Conservation (phyloP, 2,329 filamentous ascomycete species). For the Neurospora crassa region DNA sequence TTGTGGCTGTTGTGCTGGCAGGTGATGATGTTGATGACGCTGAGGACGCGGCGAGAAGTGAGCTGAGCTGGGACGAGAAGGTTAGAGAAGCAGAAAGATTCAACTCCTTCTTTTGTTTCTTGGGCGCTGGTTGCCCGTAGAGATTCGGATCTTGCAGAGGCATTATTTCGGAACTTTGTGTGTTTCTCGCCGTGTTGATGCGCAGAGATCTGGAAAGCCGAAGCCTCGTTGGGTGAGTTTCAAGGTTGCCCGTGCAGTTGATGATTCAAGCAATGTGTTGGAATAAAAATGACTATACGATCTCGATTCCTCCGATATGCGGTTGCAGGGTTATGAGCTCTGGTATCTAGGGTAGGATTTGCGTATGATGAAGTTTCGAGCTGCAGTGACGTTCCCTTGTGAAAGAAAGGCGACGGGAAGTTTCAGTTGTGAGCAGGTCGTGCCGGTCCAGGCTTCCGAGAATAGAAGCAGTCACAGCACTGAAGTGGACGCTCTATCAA, state of each 20-base stretch:
- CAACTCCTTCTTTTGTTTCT: conserved; percentile 60
- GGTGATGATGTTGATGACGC: conserved; percentile 22
- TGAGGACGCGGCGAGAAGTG: conserved; percentile 56
- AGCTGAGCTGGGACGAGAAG: conserved; percentile 82
- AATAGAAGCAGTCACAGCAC: neutral
- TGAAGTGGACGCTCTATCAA: neutral
- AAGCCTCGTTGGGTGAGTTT: neutral
- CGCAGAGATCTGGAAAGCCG: neutral
- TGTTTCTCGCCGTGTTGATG: neutral
- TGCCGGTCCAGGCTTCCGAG: neutral
- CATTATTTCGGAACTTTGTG: conserved; percentile 27
- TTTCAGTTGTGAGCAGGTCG: neutral
- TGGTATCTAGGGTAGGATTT: neutral
- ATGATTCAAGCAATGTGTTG: neutral
- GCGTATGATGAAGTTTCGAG: neutral
- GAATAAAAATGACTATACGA: neutral
- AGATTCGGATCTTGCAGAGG: conserved; percentile 54
- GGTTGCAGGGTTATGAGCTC: neutral
- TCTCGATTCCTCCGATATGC: neutral
- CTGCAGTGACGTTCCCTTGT: neutral
- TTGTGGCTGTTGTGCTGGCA: conserved; percentile 25
- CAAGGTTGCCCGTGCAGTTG: neutral
- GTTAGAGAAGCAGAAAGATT: conserved; percentile 65
- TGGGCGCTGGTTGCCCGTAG: conserved; percentile 66
- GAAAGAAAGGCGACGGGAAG: neutral